A percentile compares a stretch with the other conserved stretches of the same genome.
These are phyloP conservation scores for Knoxdaviesia capensis DNA, from an alignment of 2,329 filamentous ascomycete genomes.

Conservation along the genomic window DNA sequence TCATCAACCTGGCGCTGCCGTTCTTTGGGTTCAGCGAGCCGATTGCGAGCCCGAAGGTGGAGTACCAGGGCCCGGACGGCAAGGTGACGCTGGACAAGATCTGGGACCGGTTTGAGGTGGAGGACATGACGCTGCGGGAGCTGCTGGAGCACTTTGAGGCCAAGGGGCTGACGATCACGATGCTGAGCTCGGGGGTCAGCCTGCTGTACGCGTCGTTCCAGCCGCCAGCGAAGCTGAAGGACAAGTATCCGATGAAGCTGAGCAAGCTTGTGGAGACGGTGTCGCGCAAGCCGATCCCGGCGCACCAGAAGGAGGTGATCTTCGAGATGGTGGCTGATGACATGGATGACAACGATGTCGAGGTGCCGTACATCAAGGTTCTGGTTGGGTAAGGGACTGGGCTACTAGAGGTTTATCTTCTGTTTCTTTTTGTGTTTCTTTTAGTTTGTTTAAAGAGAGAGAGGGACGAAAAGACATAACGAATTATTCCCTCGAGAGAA, in stretches of 20 bases:
- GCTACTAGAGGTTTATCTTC: too few species aligned
- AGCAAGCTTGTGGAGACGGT: constrained; percentile 75
- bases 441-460: too few species aligned
- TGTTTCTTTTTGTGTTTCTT: too few species aligned
- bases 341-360: constrained; percentile 74
- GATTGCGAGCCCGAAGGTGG: constrained; percentile 81
- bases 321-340: constrained; percentile 94
- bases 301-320: constrained; percentile 86
- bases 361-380: constrained; percentile 91
- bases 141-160: constrained; percentile 67
- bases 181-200: constrained; percentile 96
- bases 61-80: constrained; percentile 60
- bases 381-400: constrained; percentile 26
- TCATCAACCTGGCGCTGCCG: constrained; percentile 85
- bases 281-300: constrained; percentile 78
- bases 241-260: constrained; percentile 64
- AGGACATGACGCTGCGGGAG: constrained; percentile 66
- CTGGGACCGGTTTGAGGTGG: constrained; percentile 90
- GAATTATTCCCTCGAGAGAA: too few species aligned
- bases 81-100: constrained; percentile 83
- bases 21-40: constrained; percentile 99
- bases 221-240: constrained; percentile 56
- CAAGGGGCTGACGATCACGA: constrained; percentile 64
- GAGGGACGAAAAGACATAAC: too few species aligned
- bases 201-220: constrained; percentile 90